These are phyloP conservation scores for Lepidium africanum DNA, from an alignment of 345 rosid genomes.

Conservation along the genomic window DNA sequence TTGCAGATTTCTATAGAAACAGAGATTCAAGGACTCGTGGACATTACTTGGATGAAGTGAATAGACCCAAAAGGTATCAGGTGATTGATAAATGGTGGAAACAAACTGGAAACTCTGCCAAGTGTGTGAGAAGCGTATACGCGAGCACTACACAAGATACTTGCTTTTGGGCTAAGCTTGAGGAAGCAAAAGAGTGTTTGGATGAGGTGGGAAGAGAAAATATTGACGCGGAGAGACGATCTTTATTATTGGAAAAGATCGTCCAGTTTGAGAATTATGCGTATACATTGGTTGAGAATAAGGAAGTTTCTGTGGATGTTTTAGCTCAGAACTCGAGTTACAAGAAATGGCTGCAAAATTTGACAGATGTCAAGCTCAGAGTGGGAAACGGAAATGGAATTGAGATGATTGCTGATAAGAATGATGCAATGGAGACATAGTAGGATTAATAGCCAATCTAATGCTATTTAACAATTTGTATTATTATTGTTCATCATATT, in stretches of 20 bases:
- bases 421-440: constrained; percentile 21
- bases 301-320: constrained; percentile 65
- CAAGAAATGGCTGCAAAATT: constrained; percentile 41
- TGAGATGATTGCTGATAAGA: constrained; percentile 3
- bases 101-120: background rate
- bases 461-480: background rate
- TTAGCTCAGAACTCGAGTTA: constrained; percentile 61
- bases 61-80: constrained; percentile 60
- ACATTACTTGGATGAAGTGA: constrained; percentile 48
- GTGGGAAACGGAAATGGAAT: background rate
- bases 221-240: constrained; percentile 19
- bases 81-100: constrained; percentile 68
- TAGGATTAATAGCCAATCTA: background rate
- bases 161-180: constrained; percentile 82
- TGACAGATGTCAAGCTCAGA: constrained; percentile 28
- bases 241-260: constrained; percentile 29
- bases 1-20: constrained; percentile 49
- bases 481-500: background rate
- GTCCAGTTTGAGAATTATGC: constrained; percentile 38
- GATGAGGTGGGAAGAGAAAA: constrained; percentile 33
- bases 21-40: constrained; percentile 26
- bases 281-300: constrained; percentile 29
- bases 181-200: constrained; percentile 60
- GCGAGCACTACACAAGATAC: constrained; percentile 75
- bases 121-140: constrained; percentile 34